A percentile compares a stretch with the other conserved stretches of the same genome.
Evolutionary conservation across 495 filamentous ascomycete species (phyloP).

Genomic region (Eremomyces bilateralis): DNA sequence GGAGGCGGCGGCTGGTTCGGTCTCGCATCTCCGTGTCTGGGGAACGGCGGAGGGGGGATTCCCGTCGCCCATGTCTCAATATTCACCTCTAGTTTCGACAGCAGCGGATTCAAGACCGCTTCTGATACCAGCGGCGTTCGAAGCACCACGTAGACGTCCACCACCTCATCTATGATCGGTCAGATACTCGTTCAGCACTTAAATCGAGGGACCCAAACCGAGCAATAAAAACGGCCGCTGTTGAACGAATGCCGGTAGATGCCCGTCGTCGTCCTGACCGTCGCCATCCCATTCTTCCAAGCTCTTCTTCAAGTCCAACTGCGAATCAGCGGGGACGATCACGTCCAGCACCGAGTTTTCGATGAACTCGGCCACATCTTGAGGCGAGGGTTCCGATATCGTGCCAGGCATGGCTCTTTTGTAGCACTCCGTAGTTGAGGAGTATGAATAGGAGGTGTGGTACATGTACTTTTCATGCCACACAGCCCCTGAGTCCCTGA

Average conservation of each 20-base stretch:
- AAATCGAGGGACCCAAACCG: conserved; percentile 35
- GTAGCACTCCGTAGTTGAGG: too few relatives aligned
- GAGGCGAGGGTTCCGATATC: too few relatives aligned
- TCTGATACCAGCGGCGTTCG: conserved; percentile 41
- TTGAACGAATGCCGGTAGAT: conserved; percentile 11
- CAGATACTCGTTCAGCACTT: conserved; percentile 29
- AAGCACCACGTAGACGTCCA: conserved; percentile 50
- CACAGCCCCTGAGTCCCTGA: too few relatives aligned
- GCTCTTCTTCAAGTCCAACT: conserved; percentile 39
- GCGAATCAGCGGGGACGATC: conserved; percentile 49
- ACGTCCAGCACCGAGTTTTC: conserved; percentile 56
- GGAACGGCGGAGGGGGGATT: conserved; percentile 21
- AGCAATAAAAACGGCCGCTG: conserved; percentile 34
- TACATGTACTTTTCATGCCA: too few relatives aligned
- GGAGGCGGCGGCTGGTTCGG: conserved; percentile 5
- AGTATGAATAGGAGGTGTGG: too few relatives aligned
- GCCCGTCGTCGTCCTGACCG: conserved; percentile 22
- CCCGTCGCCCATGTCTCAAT: conserved; percentile 55
- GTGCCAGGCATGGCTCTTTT: too few relatives aligned
- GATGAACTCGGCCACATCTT: conserved; percentile 31
- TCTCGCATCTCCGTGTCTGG: conserved; percentile 15
- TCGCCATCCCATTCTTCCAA: conserved; percentile 29
- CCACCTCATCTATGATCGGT: conserved; percentile 44
- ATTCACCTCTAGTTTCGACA: conserved; percentile 40
- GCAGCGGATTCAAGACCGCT: conserved; percentile 31